phyloP scores from a whole-genome alignment of 345 rosid species.

The Populus ilicifolia region DNA sequence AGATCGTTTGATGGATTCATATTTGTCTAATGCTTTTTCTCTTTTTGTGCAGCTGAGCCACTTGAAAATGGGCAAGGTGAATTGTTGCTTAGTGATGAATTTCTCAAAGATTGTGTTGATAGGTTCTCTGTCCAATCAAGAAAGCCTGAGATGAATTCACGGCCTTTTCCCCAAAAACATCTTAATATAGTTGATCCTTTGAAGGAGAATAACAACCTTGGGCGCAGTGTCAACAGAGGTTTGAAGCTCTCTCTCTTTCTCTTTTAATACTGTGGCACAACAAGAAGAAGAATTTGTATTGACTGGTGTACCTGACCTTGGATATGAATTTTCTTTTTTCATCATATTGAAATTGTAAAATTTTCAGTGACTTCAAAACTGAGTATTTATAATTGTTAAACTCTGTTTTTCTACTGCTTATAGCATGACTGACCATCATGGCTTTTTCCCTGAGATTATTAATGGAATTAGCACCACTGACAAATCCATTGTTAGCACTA shows the following conservation, averaged over 20 bases:
- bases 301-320: background rate
- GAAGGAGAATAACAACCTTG: slow-evolving; percentile 76
- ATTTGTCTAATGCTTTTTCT: background rate
- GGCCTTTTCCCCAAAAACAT: slow-evolving; percentile 53
- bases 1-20: background rate
- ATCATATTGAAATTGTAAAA: background rate
- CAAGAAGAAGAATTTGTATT: background rate
- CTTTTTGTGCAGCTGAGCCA: slow-evolving; percentile 29
- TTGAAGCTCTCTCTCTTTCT: slow-evolving; percentile 10
- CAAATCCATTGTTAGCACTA: background rate
- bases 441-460: background rate
- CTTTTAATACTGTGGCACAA: background rate
- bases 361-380: background rate
- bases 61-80: slow-evolving; percentile 38
- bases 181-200: slow-evolving; percentile 85
- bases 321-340: background rate
- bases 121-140: slow-evolving; percentile 42
- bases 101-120: slow-evolving; percentile 44
- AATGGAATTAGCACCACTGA: background rate
- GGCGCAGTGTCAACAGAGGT: slow-evolving; percentile 89
- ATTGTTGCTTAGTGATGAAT: slow-evolving; percentile 53
- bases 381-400: background rate
- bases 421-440: too few relatives aligned
- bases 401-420: background rate
- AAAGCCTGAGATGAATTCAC: slow-evolving; percentile 30